Evolutionary conservation across 768 basidiomycete genomes (phyloP).

Genomic region (Boletus barrowsii): DNA sequence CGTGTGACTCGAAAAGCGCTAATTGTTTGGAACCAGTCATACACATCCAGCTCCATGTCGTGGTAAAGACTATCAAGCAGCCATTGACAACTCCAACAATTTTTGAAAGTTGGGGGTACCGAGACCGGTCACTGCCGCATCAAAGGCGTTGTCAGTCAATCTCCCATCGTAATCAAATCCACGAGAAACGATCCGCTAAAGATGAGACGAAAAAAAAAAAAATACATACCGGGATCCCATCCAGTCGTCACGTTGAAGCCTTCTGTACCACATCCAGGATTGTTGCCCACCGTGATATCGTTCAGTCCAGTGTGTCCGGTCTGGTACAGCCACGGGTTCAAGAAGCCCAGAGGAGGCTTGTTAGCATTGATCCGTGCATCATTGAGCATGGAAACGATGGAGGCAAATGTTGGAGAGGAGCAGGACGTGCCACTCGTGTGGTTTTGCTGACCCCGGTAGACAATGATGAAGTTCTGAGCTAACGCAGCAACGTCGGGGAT

Average conservation of each 20-base stretch:
- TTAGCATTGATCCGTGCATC: constrained; percentile 50
- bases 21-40: no score
- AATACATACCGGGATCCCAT: constrained; percentile 55
- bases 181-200: no score
- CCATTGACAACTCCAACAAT: constrained; percentile 38
- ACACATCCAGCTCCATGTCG: neutral
- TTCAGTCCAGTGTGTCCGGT: constrained; percentile 38
- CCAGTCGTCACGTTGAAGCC: constrained; percentile 60
- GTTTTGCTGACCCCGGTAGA: constrained; percentile 38
- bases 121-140: constrained; percentile 46
- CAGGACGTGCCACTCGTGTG: constrained; percentile 56
- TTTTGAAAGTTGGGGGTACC: constrained; percentile 54
- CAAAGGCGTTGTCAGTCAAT: neutral
- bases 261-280: constrained; percentile 57
- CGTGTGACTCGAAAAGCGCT: no score
- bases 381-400: constrained; percentile 61
- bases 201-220: no score
- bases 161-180: neutral
- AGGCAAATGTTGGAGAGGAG: constrained; percentile 61
- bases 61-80: neutral
- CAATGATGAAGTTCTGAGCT: constrained; percentile 46
- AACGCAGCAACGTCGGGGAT: constrained; percentile 70
- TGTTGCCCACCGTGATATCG: constrained; percentile 57
- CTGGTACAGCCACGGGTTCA: constrained; percentile 61
- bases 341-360: constrained; percentile 53